Evolutionary conservation across 768 basidiomycete genomes (phyloP), one percentile per base, ranked within the genome.

Genomic region (Podaxis sp.): DNA sequence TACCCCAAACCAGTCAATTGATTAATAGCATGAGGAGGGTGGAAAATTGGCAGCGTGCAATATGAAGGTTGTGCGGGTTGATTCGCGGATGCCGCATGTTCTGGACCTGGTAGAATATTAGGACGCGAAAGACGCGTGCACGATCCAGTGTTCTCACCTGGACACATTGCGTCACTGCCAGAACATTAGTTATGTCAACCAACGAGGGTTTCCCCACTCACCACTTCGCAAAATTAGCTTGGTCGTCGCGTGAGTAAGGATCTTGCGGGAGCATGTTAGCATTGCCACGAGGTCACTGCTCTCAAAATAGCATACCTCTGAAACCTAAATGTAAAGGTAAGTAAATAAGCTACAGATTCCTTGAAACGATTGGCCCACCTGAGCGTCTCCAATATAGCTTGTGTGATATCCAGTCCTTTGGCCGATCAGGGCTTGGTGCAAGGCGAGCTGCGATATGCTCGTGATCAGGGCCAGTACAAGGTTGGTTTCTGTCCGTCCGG

Each of bases 191-290:
- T 5, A 44, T 5, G 38, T 37, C 9, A 66, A 55, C 73, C 68
- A 66, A 18, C 36, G 4, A 37, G 27, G 10, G 2, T 53, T 7
- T 14, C n/a, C 10, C 10, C 14, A 67, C 77, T 50, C 65, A 82
- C 82, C 86, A 87, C 67, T 82, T 80, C 0, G 72, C 70, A 65
- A 86, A 87, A 50, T 78, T 77, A 0, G 73, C 55, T 64, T 81
- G 81, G 53, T 86, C 83, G 42, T 85, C 83, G n/a, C 74, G 75
- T 21, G 83, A 78, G 61, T 87, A 87, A 0, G 85, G 85, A 66
- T 87, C 85, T 82, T 57, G 40, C 86, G 86, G 69, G 87, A 82
- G 42, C 27, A n/a, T 37, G 10, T 58, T n/a, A 57, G 56, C 13
- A 14, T 13, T 36, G 23, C 36, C 1, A 18, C 9, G 25, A n/a